phyloP scores from a whole-genome alignment of 257 asterid genomes.

The Verbena officinalis region DNA sequence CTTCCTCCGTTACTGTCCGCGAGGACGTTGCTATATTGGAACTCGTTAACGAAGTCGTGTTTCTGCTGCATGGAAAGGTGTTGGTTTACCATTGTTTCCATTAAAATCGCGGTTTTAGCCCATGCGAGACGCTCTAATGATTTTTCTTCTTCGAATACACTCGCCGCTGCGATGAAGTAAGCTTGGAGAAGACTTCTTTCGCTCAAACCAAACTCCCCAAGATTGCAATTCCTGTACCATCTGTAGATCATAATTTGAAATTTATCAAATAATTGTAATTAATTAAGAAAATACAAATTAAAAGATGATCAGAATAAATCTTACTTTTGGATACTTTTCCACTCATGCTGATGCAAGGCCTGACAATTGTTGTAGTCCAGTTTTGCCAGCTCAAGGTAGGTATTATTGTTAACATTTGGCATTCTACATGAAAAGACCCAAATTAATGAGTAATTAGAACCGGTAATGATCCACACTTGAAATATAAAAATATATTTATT shows the following conservation, averaged over 20 bases:
- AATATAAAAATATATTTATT: no score
- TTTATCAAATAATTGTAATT: not conserved
- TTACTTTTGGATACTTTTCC: slow-evolving; percentile 73
- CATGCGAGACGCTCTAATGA: slow-evolving; percentile 63
- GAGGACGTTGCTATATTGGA: slow-evolving; percentile 35
- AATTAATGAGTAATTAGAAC: no score
- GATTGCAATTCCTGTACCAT: slow-evolving; percentile 54
- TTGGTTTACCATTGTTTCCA: slow-evolving; percentile 35
- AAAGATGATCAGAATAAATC: no score
- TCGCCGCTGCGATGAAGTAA: slow-evolving; percentile 60
- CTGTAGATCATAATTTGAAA: slow-evolving; percentile 35
- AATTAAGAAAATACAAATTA: not conserved
- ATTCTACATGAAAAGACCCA: slow-evolving; percentile 46
- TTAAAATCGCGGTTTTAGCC: slow-evolving; percentile 68
- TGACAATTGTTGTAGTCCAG: slow-evolving; percentile 78
- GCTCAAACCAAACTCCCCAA: slow-evolving; percentile 49
- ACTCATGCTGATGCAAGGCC: slow-evolving; percentile 64
- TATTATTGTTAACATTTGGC: slow-evolving; percentile 68
- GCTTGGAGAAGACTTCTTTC: slow-evolving; percentile 40
- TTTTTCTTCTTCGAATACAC: slow-evolving; percentile 63
- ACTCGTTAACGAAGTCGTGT: slow-evolving; percentile 43
- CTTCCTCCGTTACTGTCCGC: slow-evolving; percentile 37
- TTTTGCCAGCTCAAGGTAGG: slow-evolving; percentile 71
- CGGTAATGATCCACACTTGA: no score
- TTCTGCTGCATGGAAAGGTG: slow-evolving; percentile 38